These are phyloP conservation scores for Murraya paniculata DNA, from an alignment of 345 rosid species.

Conservation along the genomic window DNA sequence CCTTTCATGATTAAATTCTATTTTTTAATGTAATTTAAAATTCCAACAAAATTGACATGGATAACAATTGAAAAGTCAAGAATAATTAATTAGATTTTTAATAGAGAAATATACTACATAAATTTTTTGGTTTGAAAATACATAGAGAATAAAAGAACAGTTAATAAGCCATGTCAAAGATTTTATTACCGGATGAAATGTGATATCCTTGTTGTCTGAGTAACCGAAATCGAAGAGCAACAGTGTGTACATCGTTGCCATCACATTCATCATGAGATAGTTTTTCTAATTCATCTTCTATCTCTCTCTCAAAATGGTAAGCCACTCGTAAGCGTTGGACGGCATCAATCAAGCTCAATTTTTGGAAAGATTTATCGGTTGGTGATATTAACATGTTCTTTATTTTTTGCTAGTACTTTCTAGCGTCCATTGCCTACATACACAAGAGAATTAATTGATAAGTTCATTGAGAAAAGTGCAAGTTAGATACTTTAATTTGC, in stretches of 20 bases:
- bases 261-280: background rate
- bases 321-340: slow-evolving; percentile 31
- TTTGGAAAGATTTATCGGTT: background rate
- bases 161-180: background rate
- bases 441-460: background rate
- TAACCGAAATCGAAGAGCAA: slow-evolving; percentile 30
- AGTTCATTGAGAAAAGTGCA: background rate
- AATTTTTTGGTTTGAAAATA: background rate
- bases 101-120: no score
- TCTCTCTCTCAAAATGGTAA: slow-evolving; percentile 28
- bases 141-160: background rate
- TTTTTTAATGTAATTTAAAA: no score
- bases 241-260: background rate
- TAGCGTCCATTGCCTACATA: slow-evolving; percentile 8
- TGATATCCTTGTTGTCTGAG: slow-evolving; percentile 27
- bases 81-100: no score
- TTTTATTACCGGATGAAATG: slow-evolving; percentile 17
- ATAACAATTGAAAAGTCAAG: no score
- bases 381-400: slow-evolving; percentile 15
- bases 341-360: slow-evolving; percentile 28
- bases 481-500: no score
- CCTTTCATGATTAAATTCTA: no score
- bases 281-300: slow-evolving; percentile 14
- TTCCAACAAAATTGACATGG: no score
- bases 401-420: slow-evolving; percentile 20